phyloP scores from a whole-genome alignment of 2,329 filamentous ascomycete species.

The Aspergillus ibericus region DNA sequence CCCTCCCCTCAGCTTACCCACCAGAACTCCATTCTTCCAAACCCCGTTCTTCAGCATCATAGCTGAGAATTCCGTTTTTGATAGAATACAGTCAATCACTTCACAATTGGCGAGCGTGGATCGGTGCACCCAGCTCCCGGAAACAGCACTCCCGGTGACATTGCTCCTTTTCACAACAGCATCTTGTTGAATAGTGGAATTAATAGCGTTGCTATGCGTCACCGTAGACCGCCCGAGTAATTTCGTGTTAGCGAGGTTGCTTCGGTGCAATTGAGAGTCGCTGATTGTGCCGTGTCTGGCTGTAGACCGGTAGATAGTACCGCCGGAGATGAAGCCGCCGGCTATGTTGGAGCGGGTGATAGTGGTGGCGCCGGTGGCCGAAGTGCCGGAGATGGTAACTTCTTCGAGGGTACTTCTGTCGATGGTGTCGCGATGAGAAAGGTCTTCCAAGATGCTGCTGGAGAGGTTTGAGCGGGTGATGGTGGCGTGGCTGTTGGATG shows the following conservation, averaged over 20 bases:
- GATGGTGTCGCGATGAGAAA: constrained; percentile 5
- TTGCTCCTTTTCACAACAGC: constrained; percentile 16
- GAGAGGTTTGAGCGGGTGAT: constrained; percentile 15
- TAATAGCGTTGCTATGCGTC: neutral
- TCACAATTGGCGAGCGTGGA: constrained; percentile 22
- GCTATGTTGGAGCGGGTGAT: neutral
- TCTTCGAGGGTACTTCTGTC: neutral
- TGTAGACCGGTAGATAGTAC: neutral
- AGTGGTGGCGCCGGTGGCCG: neutral
- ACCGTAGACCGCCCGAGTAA: constrained; percentile 3
- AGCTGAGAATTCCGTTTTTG: constrained; percentile 20
- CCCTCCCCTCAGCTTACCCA: constrained; percentile 18
- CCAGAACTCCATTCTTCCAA: constrained; percentile 26
- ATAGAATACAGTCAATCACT: constrained; percentile 22
- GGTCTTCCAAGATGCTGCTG: constrained; percentile 19
- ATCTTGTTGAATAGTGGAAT: neutral
- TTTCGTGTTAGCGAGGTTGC: constrained; percentile 16
- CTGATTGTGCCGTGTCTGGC: constrained; percentile 15
- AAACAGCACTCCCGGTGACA: constrained; percentile 11
- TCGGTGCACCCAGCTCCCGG: constrained; percentile 13
- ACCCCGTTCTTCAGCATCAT: constrained; percentile 26
- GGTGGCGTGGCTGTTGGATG: constrained; percentile 13
- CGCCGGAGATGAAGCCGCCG: neutral
- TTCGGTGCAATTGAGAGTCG: constrained; percentile 13
- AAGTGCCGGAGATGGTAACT: neutral